Base-by-base conservation (phyloP, 108 stramenopile genomes). In the Parietichytrium sp. region DNA sequence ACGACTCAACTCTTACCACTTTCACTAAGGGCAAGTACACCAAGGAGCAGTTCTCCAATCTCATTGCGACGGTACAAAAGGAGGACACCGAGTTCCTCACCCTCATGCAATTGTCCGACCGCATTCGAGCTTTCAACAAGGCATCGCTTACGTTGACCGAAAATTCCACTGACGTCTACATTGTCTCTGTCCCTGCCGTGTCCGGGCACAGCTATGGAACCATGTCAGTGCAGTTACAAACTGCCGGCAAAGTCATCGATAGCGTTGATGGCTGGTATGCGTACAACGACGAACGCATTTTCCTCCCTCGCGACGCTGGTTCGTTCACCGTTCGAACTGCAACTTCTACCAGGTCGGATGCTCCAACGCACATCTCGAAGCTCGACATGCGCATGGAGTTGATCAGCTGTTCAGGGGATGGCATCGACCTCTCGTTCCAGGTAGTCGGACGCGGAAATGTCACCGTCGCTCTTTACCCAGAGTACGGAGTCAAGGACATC, bases 21-120 rank as follows among this genome's bases (percentile, higher is more conserved):
- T n/a, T n/a, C n/a, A n/a, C n/a, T n/a, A n/a, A n/a, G n/a, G 61
- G 61, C 42, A 16, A 45, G 7, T 72, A 72, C 61, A 33, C 61
- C 29, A 23, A 33, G 10, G 25, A 16, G 23, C 33, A 45, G 38
- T 45, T 72, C 42, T 33, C 36, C 38, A 33, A 33, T 42, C 38
- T 72, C 42, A 72, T 72, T 2, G 61, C 61, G 38, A 72, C 36
- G 61, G 61, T 42, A 6, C 45, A 72, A 1, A 72, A 72, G 38
- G 45, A 45, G 61, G 42, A 25, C 61, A 42, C 61, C 42, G 61
- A 72, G 42, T 72, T 72, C 20, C 38, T 72, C 61, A 72, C 61
- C n/a, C 38, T 33, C 42, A 72, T 72, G 61, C 38, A 38, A 6
- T 42, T 72, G 36, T 45, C 33, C n/a, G 61, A 72, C 61, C 61